Base-by-base conservation (phyloP, 1,284 basidiomycete genomes). In the Malassezia obtusa region DNA sequence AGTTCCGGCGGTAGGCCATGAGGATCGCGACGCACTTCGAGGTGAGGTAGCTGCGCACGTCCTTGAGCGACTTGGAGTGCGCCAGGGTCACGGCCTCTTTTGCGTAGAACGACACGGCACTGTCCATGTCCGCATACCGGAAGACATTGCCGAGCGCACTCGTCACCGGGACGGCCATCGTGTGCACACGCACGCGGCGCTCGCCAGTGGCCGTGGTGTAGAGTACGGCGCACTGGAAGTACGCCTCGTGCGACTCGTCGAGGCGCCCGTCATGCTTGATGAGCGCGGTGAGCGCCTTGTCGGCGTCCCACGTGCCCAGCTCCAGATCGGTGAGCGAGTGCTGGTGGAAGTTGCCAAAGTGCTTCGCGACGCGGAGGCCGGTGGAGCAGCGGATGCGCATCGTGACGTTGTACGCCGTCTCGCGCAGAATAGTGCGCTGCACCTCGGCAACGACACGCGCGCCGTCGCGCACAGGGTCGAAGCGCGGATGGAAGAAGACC, bases 81-180 rank as follows among this genome's bases (percentile, higher is more conserved):
- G 81, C 77, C 61, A 92, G 81, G 5, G 86, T 89, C 87, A 65
- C 44, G 3, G 49, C 35, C 74, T 88, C 83, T 67, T 91, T 87
- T 32, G 84, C 78, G 59, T 89, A 76, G 70, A 85, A 79, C 28
- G 83, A 80, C 10, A 92, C 79, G 0, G 84, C 82, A 2, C 86
- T 81, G 64, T 98, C 92, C 77, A 91, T 80, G 75, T 99, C 94
- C 22, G 90, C 90, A 73, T 80, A 88, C 49, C 87, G 82, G 78
- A 92, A 99, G 5, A 98, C 84, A 68, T 88, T 94, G 15, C 84
- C 89, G 11, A 91, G 87, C 52, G 96, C 77, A 43, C 83, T 81
- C 1, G 84, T 86, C 1, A 90, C 83, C 26, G 84, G 84, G 46
- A 95, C 74, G 0, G 85, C 85, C 19, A 96, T 76, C 68, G 98